Evolutionary conservation across 1,284 basidiomycete species (phyloP), one percentile per base, ranked within the genome.

Genomic region (Schizopora paradoxa): DNA sequence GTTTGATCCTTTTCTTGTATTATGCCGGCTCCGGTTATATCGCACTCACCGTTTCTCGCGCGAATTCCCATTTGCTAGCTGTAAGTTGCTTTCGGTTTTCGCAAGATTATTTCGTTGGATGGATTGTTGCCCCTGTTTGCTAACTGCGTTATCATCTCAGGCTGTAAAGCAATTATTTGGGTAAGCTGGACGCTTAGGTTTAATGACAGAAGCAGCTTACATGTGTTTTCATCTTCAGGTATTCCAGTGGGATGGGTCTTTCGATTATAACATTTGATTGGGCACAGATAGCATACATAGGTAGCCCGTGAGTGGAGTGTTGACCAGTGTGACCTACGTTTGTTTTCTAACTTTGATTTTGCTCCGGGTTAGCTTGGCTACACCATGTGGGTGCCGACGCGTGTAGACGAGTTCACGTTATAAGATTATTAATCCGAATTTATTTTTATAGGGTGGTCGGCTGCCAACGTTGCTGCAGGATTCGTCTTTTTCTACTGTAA

Each of bases 401-500:
- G 28, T 37, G 19, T 36, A 7, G 18, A 2, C 6, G 11, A 28
- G 18, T 13, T 39, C 8, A 26, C 11, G n/a, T 5, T 10, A 48
- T 6, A 37, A 19, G 3, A 10, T 6, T n/a, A 23, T n/a, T 28
- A 18, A 4, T 40, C 35, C n/a, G 16, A 27, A 34, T 18, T 13
- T 16, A 13, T 38, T 5, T 31, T 19, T 31, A 13, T 19, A 51
- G 49, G 79, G 82, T 85, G 82, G 82, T 80, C 82, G 2, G 79
- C 81, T 57, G 88, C 85, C 43, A 96, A 96, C 64, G 73, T 92
- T 38, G 76, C 82, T 13, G 71, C 68, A 33, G 91, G 89, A 1
- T 95, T 94, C 59, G 61, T 89, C 10, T 61, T 89, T 49, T 84
- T 85, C 65, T 85, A 77, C 65, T 86, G 81, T 68, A 45, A 52